Evolutionary conservation across 2,329 filamentous ascomycete species (phyloP), one percentile per base, ranked within the genome.

Genomic region (Aspergillus floridensis): DNA sequence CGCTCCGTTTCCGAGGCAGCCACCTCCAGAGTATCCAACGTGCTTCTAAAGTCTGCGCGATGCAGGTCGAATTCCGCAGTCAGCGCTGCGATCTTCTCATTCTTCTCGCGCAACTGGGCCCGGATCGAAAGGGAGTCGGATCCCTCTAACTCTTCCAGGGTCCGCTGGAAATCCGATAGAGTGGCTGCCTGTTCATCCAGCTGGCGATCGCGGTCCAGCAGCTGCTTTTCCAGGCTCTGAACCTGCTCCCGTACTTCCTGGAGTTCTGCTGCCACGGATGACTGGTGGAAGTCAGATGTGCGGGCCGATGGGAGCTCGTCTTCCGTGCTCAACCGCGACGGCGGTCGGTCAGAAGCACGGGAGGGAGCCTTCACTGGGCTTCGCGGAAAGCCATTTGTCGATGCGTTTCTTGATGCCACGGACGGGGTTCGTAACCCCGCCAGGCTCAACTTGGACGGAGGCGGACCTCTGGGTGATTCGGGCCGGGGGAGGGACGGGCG

Each of bases 31-130:
- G 93, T 96, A 77, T 99, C 95, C 62, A 99, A 95, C 19, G 95
- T 99, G 74, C 91, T 96, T 66, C 95, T 84, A 77, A 99, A 99
- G 75, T 99, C 95, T 19, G 95, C 93, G 59, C 95, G 86, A 73
- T 99, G 93, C 10, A 89, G 87, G 72, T 99, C 95, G 69, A 99
- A 99, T 72, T 99, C 95, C 8, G 91, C 86, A 0, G 93, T 98
- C 66, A 99, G 84, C 81, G 93, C 88, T 26, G 89, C 88, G 65
- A 99, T 97, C 80, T 93, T 96, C 59, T 99, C 95, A 69, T 97
- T 97, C 83, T 96, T 97, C 77, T 99, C 95, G 24, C 91, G 85
- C 56, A 99, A 78, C 67, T 96, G 78, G n/a, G 88, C 85, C 56
- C 93, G 87, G 59, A 99, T 81, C 71, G 96, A 90, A 5, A 84